phyloP scores from a whole-genome alignment of 2,329 filamentous ascomycete species.

The Aureobasidium leucospermi region DNA sequence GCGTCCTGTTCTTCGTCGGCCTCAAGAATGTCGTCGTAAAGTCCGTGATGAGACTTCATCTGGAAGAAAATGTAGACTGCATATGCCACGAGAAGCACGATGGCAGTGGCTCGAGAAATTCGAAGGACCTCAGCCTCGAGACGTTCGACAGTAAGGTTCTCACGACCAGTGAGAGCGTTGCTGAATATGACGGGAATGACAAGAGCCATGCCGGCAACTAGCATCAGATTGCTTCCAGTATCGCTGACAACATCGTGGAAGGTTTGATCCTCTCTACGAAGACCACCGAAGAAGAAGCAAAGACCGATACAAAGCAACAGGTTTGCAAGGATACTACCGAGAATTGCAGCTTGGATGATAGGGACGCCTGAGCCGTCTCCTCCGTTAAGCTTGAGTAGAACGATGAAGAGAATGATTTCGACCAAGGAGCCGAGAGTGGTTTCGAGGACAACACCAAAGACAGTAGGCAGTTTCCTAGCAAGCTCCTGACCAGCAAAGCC shows the following conservation, averaged over 20 bases:
- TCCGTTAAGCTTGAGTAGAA: constrained; percentile 42
- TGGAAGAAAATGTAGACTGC: constrained; percentile 60
- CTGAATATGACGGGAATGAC: constrained; percentile 48
- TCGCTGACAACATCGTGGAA: constrained; percentile 74
- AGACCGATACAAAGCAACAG: constrained; percentile 73
- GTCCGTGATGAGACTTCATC: constrained; percentile 64
- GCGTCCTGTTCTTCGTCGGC: constrained; percentile 61
- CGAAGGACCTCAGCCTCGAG: constrained; percentile 50
- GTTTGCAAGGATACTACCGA: constrained; percentile 76
- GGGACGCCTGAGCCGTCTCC: constrained; percentile 11
- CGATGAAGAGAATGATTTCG: constrained; percentile 75
- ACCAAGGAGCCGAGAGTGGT: constrained; percentile 61
- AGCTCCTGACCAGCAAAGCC: constrained; percentile 62
- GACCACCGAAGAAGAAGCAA: constrained; percentile 72
- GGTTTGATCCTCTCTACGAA: constrained; percentile 58
- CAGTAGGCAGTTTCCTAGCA: constrained; percentile 66
- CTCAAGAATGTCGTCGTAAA: constrained; percentile 69
- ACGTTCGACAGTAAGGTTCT: constrained; percentile 19
- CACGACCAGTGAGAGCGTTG: constrained; percentile 27
- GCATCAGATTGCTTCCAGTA: constrained; percentile 66
- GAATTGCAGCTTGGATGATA: constrained; percentile 75
- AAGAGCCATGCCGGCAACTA: constrained; percentile 59
- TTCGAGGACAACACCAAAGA: constrained; percentile 53
- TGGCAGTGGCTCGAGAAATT: constrained; percentile 63
- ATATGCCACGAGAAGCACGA: constrained; percentile 67